Base-by-base conservation (phyloP, 2,329 filamentous ascomycete species). In the Xylaria sp. region DNA sequence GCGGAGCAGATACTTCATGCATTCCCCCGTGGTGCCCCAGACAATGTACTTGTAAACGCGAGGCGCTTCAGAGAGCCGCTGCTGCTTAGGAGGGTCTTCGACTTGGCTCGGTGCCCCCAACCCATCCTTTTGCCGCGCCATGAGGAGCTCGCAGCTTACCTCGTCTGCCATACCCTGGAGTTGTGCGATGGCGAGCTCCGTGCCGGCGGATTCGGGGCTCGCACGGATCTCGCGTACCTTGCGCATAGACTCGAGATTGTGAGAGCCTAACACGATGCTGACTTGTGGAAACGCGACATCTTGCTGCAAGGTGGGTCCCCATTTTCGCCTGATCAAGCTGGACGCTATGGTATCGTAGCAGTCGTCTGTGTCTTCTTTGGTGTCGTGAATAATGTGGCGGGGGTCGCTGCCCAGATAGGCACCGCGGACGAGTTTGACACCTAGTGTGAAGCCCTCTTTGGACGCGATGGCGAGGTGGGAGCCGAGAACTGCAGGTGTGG, bases 101-200 rank as follows among this genome's bases (percentile, higher is more conserved):
- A 12, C 37, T 1, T 37, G 42, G 5, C 35, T 37, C 15, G 60
- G 25, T 21, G 47, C 15, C 8, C 25, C 23, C 3, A 28, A n/a
- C 1, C 28, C 28, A n/a, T 23, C 51, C 28, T 57, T 38, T 25
- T 19, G 45, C 33, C 38, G 45, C 12, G 70, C 67, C 38, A 69
- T 68, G 17, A 84, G 73, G 14, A 89, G 77, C 73, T 87, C 85
- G 73, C 86, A 89, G 74, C 89, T 92, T 55, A 98, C 88, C 74
- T 97, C 94, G 70, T 98, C 94, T 1, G 94, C 94, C 94, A 98
- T 98, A 42, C 94, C 94, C 80, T 94, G 91, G 0, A 97, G 85
- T 78, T 97, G 94, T 2, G 91, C 91, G 75, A 92, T 93, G 0
- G 82, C 79, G 2, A 84, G 75, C 45, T 84, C 80, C 2, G 76